These are phyloP conservation scores for Cyclospora cayetanensis DNA, from an alignment of 169 alveolate species.

Conservation along the genomic window DNA sequence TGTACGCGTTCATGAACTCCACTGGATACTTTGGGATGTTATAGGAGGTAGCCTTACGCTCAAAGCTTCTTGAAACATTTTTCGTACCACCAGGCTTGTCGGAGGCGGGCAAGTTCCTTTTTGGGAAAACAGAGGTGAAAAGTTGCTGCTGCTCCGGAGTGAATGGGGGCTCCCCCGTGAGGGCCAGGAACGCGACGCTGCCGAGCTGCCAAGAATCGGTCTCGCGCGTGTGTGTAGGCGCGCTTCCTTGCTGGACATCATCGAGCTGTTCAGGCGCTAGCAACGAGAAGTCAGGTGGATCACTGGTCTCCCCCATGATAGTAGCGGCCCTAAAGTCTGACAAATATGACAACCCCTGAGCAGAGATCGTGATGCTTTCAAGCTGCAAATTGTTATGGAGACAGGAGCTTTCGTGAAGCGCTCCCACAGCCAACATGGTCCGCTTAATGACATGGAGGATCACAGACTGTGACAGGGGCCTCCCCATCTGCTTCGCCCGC, in stretches of 20 bases:
- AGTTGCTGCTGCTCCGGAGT: not conserved
- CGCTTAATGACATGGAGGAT: not conserved
- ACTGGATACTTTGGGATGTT: too few relatives aligned
- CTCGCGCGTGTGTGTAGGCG: not conserved
- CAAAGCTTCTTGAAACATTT: too few relatives aligned
- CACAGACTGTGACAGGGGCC: not conserved
- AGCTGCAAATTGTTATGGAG: not conserved
- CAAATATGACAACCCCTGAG: not conserved
- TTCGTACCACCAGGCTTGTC: too few relatives aligned
- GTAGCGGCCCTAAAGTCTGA: not conserved
- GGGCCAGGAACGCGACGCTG: not conserved
- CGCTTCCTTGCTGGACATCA: not conserved
- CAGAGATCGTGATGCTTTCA: not conserved
- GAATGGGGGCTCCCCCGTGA: not conserved
- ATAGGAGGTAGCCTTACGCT: too few relatives aligned
- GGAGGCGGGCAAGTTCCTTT: too few relatives aligned
- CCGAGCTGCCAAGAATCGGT: slow-evolving; percentile 39
- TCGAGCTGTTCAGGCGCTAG: not conserved
- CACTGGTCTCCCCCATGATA: not conserved
- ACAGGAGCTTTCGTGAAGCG: not conserved
- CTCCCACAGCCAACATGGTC: not conserved
- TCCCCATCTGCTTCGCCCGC: not conserved
- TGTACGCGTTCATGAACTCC: not conserved
- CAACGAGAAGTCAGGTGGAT: not conserved
- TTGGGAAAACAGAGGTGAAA: too few relatives aligned